Base-by-base conservation (phyloP, 176 grass and related monocot genomes). In the bread wheat (Triticum aestivum) region DNA sequence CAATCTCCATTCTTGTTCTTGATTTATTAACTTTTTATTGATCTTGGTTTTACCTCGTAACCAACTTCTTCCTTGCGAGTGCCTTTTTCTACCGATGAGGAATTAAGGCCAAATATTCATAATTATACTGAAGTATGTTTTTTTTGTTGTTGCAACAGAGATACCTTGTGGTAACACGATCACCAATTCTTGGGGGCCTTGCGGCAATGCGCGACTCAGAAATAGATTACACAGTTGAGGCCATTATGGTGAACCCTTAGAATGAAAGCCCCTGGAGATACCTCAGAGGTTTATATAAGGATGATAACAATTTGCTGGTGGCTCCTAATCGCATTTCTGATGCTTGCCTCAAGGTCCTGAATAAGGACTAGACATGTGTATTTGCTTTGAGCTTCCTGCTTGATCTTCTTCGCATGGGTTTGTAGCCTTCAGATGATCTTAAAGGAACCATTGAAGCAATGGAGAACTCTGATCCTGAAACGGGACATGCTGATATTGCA, bases 251-350 rank as follows among this genome's bases (percentile, higher is more conserved):
- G 38, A 89, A 94, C 58, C 90, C 97, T 84, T 89, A 54, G 27
- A 98, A 98, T 20, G 97, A 98, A 90, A 96, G 97, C 76, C 90
- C 97, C 20, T 98, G 97, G 97, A 94, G 90, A 82, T 96, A 98
- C 61, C 92, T 98, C 71, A 83, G 86, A 23, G 97, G 94, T 75
- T 77, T 98, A 59, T 94, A 90, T 83, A 98, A 96, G 88, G 93
- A 85, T 8, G 87, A 89, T 11, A 87, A 79, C 54, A 85, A 85
- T 65, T n/a, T 83, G 79, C 69, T 96, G 83, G 61, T 91, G 82
- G 85, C 75, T 12, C 92, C 96, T 8, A 51, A 85, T 49, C 77
- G 87, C 78, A 76, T 96, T 42, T 90, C 92, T 75, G n/a, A 81
- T 73, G 30, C 85, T 47, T 98, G 94, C 83, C 62, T 96, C 59